Evolutionary conservation across 2,329 filamentous ascomycete species (phyloP).

Genomic region (Epichloe festucae): DNA sequence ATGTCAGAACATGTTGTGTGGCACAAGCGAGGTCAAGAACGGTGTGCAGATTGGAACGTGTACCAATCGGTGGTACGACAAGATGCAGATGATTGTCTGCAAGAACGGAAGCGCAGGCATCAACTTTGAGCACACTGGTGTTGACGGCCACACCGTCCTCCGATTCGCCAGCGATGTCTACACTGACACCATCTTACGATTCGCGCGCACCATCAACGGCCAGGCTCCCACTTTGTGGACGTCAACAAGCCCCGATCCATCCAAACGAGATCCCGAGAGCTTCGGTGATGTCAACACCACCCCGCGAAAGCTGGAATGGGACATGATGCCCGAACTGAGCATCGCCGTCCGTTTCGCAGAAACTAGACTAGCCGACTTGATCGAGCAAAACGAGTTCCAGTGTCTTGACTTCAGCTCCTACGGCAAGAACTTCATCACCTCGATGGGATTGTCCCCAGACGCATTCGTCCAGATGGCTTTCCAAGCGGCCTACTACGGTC

Average conservation of each 20-base stretch:
- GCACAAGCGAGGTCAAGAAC: slow-evolving; percentile 79
- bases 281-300: slow-evolving; percentile 91
- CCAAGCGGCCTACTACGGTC: slow-evolving; percentile 92
- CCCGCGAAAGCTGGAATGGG: slow-evolving; percentile 94
- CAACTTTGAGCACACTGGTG: slow-evolving; percentile 98
- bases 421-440: slow-evolving; percentile 95
- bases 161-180: slow-evolving; percentile 94
- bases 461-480: slow-evolving; percentile 99
- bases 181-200: slow-evolving; percentile 92
- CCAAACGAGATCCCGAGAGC: slow-evolving; percentile 79
- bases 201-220: slow-evolving; percentile 89
- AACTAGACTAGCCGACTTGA: slow-evolving; percentile 82
- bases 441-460: slow-evolving; percentile 92
- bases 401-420: slow-evolving; percentile 82
- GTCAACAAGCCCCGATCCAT: slow-evolving; percentile 78
- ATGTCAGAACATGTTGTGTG: slow-evolving; percentile 98
- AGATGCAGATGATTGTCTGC: slow-evolving; percentile 97
- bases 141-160: slow-evolving; percentile 92
- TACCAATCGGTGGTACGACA: slow-evolving; percentile 98
- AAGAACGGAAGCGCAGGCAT: slow-evolving; percentile 97
- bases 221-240: slow-evolving; percentile 87
- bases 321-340: slow-evolving; percentile 83
- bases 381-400: slow-evolving; percentile 92
- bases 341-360: slow-evolving; percentile 92
- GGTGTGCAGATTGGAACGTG: slow-evolving; percentile 95